Evolutionary conservation across 345 rosid species (phyloP).

Genomic region (Cardiospermum halicacabum): DNA sequence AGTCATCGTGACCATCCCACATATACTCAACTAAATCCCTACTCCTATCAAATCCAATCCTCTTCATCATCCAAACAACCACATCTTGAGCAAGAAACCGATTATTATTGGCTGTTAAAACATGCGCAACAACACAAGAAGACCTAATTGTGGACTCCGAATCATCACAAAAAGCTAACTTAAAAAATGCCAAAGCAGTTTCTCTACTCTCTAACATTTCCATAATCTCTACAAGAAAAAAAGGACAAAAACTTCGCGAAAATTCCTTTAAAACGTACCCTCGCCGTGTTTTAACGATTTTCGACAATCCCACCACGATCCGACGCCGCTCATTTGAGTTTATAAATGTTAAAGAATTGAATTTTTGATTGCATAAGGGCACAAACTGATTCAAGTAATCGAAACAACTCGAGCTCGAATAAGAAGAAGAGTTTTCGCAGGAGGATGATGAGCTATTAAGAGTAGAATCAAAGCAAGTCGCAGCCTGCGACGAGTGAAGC

Average conservation of each 20-base stretch:
- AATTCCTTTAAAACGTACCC: conserved; percentile 31
- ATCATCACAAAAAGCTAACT: conserved; percentile 38
- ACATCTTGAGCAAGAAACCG: conserved; percentile 61
- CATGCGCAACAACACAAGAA: conserved; percentile 49
- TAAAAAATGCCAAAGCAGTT: conserved; percentile 60
- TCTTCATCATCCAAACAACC: conserved; percentile 47
- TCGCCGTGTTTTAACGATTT: conserved; percentile 33
- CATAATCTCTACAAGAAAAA: conserved; percentile 39
- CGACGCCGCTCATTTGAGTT: conserved; percentile 55
- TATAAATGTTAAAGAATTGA: conserved; percentile 21
- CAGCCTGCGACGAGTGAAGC: conserved; percentile 5
- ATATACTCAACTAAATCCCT: conserved; percentile 46
- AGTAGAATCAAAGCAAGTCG: background rate
- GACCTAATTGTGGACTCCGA: conserved; percentile 34
- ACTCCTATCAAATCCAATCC: conserved; percentile 43
- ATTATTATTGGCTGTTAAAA: conserved; percentile 38
- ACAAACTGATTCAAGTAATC: conserved; percentile 42
- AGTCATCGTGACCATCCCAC: conserved; percentile 50
- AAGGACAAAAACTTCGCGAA: conserved; percentile 39
- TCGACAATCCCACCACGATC: conserved; percentile 43
- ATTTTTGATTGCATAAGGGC: conserved; percentile 20
- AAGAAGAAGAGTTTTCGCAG: background rate
- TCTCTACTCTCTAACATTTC: conserved; percentile 36
- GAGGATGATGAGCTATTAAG: conserved; percentile 7
- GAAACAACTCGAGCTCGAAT: conserved; percentile 7